phyloP scores from a whole-genome alignment of 176 grass and related monocot genomes.

The Luzula sylvatica region DNA sequence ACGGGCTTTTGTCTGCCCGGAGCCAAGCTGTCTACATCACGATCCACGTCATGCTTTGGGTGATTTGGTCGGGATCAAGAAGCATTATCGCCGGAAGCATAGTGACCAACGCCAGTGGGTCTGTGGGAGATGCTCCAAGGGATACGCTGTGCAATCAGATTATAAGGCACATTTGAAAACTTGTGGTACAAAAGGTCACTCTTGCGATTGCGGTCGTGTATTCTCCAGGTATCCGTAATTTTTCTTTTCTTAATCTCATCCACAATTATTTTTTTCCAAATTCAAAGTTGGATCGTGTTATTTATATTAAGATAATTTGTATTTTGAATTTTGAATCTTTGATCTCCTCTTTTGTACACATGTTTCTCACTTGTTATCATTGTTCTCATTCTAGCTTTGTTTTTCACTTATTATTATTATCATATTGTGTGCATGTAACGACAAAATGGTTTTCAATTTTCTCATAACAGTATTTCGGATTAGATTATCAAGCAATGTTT shows the following conservation, averaged over 20 bases:
- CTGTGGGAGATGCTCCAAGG: slow-evolving; percentile 69
- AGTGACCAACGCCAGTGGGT: slow-evolving; percentile 67
- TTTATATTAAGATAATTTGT: no score
- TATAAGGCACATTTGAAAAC: slow-evolving; percentile 95
- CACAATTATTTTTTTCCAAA: no score
- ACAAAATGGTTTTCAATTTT: no score
- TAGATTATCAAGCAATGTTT: no score
- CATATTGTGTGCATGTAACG: no score
- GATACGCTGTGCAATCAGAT: slow-evolving; percentile 86
- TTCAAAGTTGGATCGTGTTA: no score
- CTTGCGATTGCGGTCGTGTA: slow-evolving; percentile 85
- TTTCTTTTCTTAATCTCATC: no score
- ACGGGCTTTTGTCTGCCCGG: slow-evolving; percentile 85
- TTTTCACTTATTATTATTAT: background rate
- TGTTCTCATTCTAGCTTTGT: background rate
- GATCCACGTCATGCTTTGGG: slow-evolving; percentile 65
- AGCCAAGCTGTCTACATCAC: slow-evolving; percentile 87
- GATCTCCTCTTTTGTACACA: no score
- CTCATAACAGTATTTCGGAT: no score
- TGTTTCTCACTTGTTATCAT: background rate
- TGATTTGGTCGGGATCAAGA: slow-evolving; percentile 75
- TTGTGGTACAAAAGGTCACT: slow-evolving; percentile 62
- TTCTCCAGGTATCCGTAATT: slow-evolving; percentile 67
- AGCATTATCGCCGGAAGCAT: slow-evolving; percentile 92
- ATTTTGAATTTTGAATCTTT: no score